Evolutionary conservation across 495 filamentous ascomycete genomes (phyloP).

Genomic region (Filosporella fistucella): DNA sequence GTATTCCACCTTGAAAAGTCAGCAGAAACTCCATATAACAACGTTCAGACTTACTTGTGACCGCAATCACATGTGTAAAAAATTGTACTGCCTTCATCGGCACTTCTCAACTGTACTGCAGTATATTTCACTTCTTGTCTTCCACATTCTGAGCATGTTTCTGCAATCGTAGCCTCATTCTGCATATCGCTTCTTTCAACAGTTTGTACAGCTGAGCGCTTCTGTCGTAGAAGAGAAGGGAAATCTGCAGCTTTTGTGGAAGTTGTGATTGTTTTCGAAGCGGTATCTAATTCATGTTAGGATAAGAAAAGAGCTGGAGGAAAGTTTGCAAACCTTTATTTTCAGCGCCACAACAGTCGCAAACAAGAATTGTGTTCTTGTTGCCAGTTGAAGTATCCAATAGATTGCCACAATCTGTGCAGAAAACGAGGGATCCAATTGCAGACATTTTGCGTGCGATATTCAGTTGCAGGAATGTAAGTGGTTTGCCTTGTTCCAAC

Average conservation of each 20-base stretch:
- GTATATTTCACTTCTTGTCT: conserved; percentile 79
- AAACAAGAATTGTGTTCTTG: conserved; percentile 67
- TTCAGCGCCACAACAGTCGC: conserved; percentile 77
- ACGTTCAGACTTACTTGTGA: conserved; percentile 57
- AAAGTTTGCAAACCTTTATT: conserved; percentile 61
- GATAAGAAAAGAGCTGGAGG: not conserved
- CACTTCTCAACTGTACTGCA: conserved; percentile 81
- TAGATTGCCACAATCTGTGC: conserved; percentile 88
- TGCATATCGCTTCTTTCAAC: conserved; percentile 74
- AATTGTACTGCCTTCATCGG: conserved; percentile 91
- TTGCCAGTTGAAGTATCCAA: conserved; percentile 74
- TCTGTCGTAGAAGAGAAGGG: conserved; percentile 79
- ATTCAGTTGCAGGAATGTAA: not conserved
- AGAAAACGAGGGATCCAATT: conserved; percentile 89
- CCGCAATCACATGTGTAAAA: conserved; percentile 86
- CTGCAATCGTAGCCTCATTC: conserved; percentile 65
- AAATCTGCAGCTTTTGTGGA: conserved; percentile 80
- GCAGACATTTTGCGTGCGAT: conserved; percentile 59
- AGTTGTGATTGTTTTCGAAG: conserved; percentile 77
- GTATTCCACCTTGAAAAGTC: conserved; percentile 51
- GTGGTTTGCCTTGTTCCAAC: too few relatives aligned
- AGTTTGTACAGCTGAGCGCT: conserved; percentile 79
- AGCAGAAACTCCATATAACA: too few relatives aligned
- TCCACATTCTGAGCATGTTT: conserved; percentile 75
- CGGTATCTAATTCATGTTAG: conserved; percentile 53